phyloP scores from a whole-genome alignment of 495 filamentous ascomycete species.

The Poronia punctata region DNA sequence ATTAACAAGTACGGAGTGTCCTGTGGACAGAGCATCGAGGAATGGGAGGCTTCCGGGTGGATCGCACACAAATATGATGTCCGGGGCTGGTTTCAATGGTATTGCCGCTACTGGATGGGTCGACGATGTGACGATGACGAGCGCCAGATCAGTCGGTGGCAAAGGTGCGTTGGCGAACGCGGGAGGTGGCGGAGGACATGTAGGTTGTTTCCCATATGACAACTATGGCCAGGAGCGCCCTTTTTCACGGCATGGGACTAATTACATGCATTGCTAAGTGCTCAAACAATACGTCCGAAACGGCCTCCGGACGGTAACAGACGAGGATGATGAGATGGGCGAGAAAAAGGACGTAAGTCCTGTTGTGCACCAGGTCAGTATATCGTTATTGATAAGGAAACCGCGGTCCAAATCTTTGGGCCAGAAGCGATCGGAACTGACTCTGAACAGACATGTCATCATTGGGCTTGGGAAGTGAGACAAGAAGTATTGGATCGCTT shows the following conservation, averaged over 20 bases:
- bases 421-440: no score
- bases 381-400: no score
- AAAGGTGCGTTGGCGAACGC: conserved; percentile 39
- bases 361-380: conserved; percentile 33
- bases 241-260: not conserved
- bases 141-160: conserved; percentile 41
- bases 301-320: conserved; percentile 37
- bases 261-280: conserved; percentile 6
- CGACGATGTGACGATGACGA: conserved; percentile 43
- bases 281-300: conserved; percentile 38
- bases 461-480: conserved; percentile 43
- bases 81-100: conserved; percentile 48
- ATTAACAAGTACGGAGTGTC: conserved; percentile 42
- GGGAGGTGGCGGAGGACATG: conserved; percentile 36
- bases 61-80: conserved; percentile 40
- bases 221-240: no score
- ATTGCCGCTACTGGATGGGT: conserved; percentile 41
- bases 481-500: conserved; percentile 38
- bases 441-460: conserved; percentile 44
- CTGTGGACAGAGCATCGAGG: conserved; percentile 43
- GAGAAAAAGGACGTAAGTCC: conserved; percentile 41
- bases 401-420: no score
- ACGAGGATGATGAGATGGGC: conserved; percentile 35
- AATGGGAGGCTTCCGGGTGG: conserved; percentile 45
- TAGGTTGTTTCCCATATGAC: not conserved